Evolutionary conservation across 2,329 filamentous ascomycete species (phyloP), one percentile per base, ranked within the genome.

Genomic region (Colletotrichum phormii): DNA sequence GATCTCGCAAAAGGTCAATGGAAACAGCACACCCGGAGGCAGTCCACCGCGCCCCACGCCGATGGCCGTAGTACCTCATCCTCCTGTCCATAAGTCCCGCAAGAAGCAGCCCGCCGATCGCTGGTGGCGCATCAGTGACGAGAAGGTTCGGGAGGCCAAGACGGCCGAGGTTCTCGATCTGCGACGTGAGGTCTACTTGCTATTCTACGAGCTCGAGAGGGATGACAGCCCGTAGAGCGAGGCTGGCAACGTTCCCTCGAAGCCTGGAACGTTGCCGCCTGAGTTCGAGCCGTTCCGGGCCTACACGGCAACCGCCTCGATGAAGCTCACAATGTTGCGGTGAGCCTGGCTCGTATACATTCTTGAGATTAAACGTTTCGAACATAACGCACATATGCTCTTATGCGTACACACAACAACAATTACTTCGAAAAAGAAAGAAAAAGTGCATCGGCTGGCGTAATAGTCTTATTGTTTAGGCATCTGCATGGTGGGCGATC

Each of bases 41-140:
- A 70, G 73, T 8, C 78, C 76, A 5, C 78, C 64, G 1, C 73
- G 76, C 12, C 69, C 75, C 55, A 74, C 76, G 24, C 75, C 78
- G 8, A 71, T 77, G 11, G 72, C 78, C 33, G 73, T 75, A 29
- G 67, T 76, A 54, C 54, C 64, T 15, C 61, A 62, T 5, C 70
- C 74, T 75, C 66, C 69, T 18, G 42, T 67, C 29, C 57, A 74
- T 12, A 86, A 84, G 66, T 81, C 87, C 46, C 89, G 86, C 75
- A 91, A 89, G 76, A 91, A 90, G 78, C 63, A 77, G 26, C 82
- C 85, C 13, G 89, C 88, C 57, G 93, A 97, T 79, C 91, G 93
- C 53, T 99, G 97, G 97, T 99, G 97, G 97, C 91, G 97, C 46
- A 97, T 99, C 76, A 98, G 95, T 76, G 97, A 99, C 81, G 97